Evolutionary conservation across 768 basidiomycete genomes (phyloP).

Genomic region (Neoboletus subvelutipes): DNA sequence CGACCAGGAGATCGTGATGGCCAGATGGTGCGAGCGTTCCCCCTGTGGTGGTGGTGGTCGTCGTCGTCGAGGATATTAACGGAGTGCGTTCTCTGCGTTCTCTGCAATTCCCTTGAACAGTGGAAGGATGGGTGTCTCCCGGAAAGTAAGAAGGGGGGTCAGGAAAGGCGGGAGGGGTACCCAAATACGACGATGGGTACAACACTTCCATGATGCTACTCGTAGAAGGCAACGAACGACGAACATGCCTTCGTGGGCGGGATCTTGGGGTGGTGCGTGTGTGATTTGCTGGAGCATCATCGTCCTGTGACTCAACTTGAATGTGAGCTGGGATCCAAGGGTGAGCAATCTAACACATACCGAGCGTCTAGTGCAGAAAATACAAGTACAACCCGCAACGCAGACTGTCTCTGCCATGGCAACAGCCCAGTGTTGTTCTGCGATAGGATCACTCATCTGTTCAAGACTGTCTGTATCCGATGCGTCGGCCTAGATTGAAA

Average conservation of each 20-base stretch:
- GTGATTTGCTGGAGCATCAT: not conserved
- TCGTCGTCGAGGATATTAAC: not conserved
- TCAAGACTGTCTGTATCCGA: not conserved
- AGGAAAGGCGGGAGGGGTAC: slow-evolving; percentile 7
- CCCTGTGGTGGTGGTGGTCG: not conserved
- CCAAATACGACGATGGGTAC: slow-evolving; percentile 21
- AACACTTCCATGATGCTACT: slow-evolving; percentile 25
- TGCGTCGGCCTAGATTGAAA: slow-evolving; percentile 2
- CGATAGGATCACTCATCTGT: not conserved
- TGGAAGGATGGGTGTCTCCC: not conserved
- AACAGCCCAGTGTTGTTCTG: slow-evolving; percentile 15
- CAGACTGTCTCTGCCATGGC: slow-evolving; percentile 11
- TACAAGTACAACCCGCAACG: slow-evolving; percentile 9
- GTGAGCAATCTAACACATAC: slow-evolving; percentile 1
- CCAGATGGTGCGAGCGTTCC: not conserved
- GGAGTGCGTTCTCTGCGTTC: not conserved
- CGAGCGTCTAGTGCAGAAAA: slow-evolving; percentile 2
- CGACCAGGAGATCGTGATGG: not conserved
- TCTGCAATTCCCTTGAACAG: not conserved
- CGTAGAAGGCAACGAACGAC: slow-evolving; percentile 19
- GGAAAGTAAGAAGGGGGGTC: slow-evolving; percentile 22
- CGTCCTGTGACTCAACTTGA: slow-evolving; percentile 13
- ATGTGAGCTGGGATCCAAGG: slow-evolving; percentile 1
- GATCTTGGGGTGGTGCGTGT: slow-evolving; percentile 1
- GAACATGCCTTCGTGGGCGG: slow-evolving; percentile 2